Base-by-base conservation (phyloP, 805 yeast genomes). In the Wickerhamiella cacticola region DNA sequence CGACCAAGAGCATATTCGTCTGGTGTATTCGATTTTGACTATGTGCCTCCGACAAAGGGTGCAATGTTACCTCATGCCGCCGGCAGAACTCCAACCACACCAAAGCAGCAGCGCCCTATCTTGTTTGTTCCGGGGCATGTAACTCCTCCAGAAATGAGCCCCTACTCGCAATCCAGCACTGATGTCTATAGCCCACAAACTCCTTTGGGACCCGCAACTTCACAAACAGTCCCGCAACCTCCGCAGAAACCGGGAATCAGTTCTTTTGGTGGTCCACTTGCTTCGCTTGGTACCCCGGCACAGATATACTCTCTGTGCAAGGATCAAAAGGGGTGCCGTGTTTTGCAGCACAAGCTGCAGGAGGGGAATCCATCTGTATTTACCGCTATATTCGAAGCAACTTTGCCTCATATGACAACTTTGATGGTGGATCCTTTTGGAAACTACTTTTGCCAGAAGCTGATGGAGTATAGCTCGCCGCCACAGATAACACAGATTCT, bases 271-370 rank as follows among this genome's bases (percentile, higher is more conserved):
- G 26, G 29, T 39, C 42, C 42, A 7, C 28, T 24, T 23, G 23
- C 13, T 10, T 9, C 42, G 9, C 21, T 39, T 10, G 42, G 42
- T 6, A 23, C 42, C 29, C 42, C 46, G 16, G 63, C 60, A 41
- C 87, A 85, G 52, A 80, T 89, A 46, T 82, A 76, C 59, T 73
- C 83, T 1, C 69, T 92, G 53, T 88, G 97, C 67, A 85, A 80
- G 59, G 98, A 89, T 62, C 97, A 89, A 66, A 96, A 89, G 61
- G 97, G 98, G 7, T 89, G 97, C 62, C 72, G 98, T 50, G 87
- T 83, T 62, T 68, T 89, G 53, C 98, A 89, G 65, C 77, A 82
- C 53, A 94, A 87, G 62, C 70, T 92, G 55, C 95, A 86, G 56
- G 62, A 69, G 48, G 50, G 55, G 15, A 61, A 62, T 43, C 62